phyloP scores from a whole-genome alignment of 2,329 filamentous ascomycete genomes.

The Ophiostoma sp. region DNA sequence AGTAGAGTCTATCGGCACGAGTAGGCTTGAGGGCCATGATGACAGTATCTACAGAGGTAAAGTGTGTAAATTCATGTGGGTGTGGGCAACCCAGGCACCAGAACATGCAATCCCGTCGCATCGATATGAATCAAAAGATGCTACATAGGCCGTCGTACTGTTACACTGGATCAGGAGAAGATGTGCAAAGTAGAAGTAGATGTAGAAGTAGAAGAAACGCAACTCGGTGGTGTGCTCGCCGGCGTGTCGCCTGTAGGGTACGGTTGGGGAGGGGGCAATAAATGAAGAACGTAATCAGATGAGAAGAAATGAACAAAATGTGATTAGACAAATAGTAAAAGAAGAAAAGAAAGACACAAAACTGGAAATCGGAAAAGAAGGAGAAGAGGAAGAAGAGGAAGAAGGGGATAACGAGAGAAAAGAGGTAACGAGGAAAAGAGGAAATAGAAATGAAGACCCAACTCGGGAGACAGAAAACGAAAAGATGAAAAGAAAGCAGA shows the following conservation, averaged over 20 bases:
- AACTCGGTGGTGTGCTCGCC: not conserved
- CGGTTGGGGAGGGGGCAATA: not conserved
- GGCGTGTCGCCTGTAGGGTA: too few relatives aligned
- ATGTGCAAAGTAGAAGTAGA: not conserved
- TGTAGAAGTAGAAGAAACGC: not conserved
- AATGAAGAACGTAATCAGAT: not conserved
- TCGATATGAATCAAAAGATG: not conserved
- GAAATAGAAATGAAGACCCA: not conserved
- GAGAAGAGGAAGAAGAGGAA: not conserved
- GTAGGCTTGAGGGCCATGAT: too few relatives aligned
- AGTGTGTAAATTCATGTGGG: not conserved
- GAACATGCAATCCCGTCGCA: not conserved
- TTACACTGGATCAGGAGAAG: too few relatives aligned
- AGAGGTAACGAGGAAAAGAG: not conserved
- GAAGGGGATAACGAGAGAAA: not conserved
- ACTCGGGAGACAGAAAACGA: too few relatives aligned
- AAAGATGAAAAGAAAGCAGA: too few relatives aligned
- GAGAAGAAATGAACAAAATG: not conserved
- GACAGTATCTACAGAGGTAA: not conserved
- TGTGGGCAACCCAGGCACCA: not conserved
- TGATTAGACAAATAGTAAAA: too few relatives aligned
- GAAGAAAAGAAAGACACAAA: constrained; percentile 6
- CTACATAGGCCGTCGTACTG: too few relatives aligned
- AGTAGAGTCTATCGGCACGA: not conserved
- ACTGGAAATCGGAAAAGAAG: not conserved